Evolutionary conservation across 352 stramenopile species (phyloP).

Genomic region (Lagenidium sp.): DNA sequence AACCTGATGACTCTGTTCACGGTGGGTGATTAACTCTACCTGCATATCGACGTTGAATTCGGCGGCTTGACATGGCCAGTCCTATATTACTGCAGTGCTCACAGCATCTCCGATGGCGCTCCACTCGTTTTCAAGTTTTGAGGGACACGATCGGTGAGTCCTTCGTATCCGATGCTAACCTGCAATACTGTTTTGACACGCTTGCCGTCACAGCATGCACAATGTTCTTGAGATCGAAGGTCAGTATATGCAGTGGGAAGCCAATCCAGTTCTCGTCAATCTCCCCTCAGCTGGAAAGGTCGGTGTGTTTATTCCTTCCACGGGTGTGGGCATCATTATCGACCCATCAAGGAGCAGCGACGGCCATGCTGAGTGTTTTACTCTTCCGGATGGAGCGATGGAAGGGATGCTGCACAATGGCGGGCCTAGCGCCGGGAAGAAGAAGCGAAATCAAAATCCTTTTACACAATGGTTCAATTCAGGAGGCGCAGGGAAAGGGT

Average conservation of each 20-base stretch:
- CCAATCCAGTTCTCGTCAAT: conserved; percentile 35
- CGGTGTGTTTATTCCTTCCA: conserved; percentile 49
- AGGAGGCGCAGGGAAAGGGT: conserved; percentile 14
- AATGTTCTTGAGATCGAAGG: conserved; percentile 52
- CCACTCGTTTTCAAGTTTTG: conserved; percentile 50
- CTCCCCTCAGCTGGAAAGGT: conserved; percentile 30
- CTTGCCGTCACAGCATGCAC: conserved; percentile 21
- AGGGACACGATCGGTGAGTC: conserved; percentile 24
- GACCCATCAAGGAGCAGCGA: conserved; percentile 25
- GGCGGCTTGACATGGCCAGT: neutral
- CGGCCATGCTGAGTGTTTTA: conserved; percentile 37
- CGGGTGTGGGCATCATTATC: conserved; percentile 40
- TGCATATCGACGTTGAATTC: neutral
- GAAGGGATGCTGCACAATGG: conserved; percentile 28
- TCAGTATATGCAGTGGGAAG: conserved; percentile 59
- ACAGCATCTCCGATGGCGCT: conserved; percentile 42
- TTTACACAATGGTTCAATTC: conserved; percentile 41
- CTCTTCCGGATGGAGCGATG: conserved; percentile 41
- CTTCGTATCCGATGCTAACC: no score
- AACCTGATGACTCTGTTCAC: conserved; percentile 56
- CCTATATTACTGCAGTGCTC: conserved; percentile 20
- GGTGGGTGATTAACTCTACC: conserved; percentile 16
- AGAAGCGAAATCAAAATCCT: conserved; percentile 21
- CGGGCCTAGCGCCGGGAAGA: conserved; percentile 2
- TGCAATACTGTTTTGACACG: no score